Percentiles rank a stretch among this genome's conserved stretches.
Evolutionary conservation across 345 rosid genomes (phyloP).

Genomic region (Pistacia vera): DNA sequence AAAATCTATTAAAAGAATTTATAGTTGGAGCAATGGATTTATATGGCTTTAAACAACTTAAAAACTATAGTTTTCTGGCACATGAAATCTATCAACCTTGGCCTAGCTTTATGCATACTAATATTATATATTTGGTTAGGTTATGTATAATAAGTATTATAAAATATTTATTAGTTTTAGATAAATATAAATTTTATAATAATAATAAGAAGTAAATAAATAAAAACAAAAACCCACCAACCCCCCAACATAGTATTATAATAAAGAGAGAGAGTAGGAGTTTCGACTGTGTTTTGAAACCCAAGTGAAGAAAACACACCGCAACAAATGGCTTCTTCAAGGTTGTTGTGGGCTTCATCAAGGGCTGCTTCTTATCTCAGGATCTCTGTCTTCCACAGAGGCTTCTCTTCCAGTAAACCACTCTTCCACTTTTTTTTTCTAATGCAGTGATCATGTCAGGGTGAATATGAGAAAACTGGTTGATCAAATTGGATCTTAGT

Average conservation of each 20-base stretch:
- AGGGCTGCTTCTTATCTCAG: slow-evolving; percentile 86
- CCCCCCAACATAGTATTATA: background rate
- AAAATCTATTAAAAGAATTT: too few species aligned
- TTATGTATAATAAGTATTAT: too few species aligned
- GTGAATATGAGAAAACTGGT: background rate
- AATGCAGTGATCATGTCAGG: slow-evolving; percentile 14
- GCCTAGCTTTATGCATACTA: too few species aligned
- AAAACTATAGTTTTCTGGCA: too few species aligned
- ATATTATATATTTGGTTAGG: too few species aligned
- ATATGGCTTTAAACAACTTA: too few species aligned
- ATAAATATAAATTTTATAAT: too few species aligned
- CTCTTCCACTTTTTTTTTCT: background rate
- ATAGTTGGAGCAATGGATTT: too few species aligned
- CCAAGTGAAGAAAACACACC: background rate
- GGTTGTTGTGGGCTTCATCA: slow-evolving; percentile 88
- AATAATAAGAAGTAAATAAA: too few species aligned
- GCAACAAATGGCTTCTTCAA: slow-evolving; percentile 61
- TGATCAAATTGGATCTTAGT: slow-evolving; percentile 20
- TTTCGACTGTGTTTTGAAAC: background rate
- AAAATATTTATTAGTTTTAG: too few species aligned
- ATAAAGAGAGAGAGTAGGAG: too few species aligned
- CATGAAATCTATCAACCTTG: too few species aligned
- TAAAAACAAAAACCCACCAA: background rate
- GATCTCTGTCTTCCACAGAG: slow-evolving; percentile 77
- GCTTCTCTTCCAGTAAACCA: slow-evolving; percentile 67